These are phyloP conservation scores for Clavariopsis aquatica DNA, from an alignment of 495 filamentous ascomycete genomes.

Conservation along the genomic window DNA sequence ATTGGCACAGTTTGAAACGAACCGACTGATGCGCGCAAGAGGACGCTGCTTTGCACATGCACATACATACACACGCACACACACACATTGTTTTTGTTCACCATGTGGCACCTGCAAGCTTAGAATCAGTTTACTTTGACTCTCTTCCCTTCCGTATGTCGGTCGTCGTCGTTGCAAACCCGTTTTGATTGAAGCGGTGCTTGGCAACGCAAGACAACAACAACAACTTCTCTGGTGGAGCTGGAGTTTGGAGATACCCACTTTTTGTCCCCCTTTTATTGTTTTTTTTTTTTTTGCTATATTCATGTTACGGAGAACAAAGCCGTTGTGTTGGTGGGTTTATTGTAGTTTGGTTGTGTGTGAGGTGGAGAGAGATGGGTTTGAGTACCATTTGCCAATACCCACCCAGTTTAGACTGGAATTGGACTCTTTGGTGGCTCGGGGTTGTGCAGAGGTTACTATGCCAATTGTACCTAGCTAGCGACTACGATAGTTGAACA, in stretches of 20 bases:
- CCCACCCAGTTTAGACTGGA: no score
- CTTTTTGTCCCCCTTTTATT: conserved; percentile 21
- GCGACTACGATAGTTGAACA: background rate
- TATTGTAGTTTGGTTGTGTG: background rate
- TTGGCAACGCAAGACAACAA: conserved; percentile 3
- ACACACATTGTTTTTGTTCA: background rate
- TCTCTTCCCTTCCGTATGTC: background rate
- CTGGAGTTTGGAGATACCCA: conserved; percentile 39
- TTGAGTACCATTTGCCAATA: no score
- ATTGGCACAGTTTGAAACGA: background rate
- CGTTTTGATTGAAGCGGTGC: background rate
- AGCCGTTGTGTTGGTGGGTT: background rate
- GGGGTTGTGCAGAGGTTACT: background rate
- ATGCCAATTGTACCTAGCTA: background rate
- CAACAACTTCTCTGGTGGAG: conserved; percentile 37
- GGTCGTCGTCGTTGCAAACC: conserved; percentile 1
- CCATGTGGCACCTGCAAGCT: background rate
- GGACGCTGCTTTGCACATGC: conserved; percentile 17
- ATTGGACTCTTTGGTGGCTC: background rate
- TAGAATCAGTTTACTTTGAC: background rate
- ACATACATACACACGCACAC: conserved; percentile 2
- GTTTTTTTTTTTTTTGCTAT: background rate
- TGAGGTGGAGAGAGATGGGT: background rate
- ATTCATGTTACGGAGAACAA: background rate
- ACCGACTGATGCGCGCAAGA: conserved; percentile 5